Evolutionary conservation across 140 eudicot species (phyloP).

Genomic region (Ambrosia hybrid): DNA sequence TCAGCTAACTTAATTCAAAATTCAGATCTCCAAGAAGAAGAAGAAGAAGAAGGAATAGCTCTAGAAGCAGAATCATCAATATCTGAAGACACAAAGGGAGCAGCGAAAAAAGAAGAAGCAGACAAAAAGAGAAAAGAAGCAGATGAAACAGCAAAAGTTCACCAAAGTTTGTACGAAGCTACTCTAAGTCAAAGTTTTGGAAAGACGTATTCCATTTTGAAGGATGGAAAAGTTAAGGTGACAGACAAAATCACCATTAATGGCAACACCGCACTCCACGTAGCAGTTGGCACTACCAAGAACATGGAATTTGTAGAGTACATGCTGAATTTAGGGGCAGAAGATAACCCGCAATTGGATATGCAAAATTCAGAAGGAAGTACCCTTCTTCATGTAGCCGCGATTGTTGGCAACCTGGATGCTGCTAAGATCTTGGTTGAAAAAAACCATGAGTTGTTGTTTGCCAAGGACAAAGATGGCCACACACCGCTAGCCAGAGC

Average conservation of each 20-base stretch:
- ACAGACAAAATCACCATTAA: constrained; percentile 15
- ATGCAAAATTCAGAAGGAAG: constrained; percentile 16
- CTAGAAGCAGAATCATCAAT: neutral
- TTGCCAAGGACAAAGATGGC: constrained; percentile 6
- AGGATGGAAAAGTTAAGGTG: neutral
- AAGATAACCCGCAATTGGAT: neutral
- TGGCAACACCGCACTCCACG: constrained; percentile 26
- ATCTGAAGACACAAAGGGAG: neutral
- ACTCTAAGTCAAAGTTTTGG: neutral
- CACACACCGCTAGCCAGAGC: neutral
- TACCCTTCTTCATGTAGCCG: constrained; percentile 20
- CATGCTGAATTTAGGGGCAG: neutral
- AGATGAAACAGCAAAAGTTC: constrained; percentile 10
- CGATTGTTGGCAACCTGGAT: constrained; percentile 14
- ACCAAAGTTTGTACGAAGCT: neutral
- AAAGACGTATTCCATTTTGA: neutral
- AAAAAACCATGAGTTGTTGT: neutral
- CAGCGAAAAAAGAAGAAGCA: constrained; percentile 3
- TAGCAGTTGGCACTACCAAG: constrained; percentile 9
- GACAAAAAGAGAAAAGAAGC: constrained; percentile 3
- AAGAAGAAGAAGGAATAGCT: neutral
- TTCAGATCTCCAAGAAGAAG: neutral
- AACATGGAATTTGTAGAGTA: neutral
- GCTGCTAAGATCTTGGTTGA: constrained; percentile 19
- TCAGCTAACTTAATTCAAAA: neutral